A percentile compares a stretch with the other conserved stretches of the same genome.
These are phyloP conservation scores for Solanum pennellii DNA, from an alignment of 257 asterid species.

Conservation along the genomic window DNA sequence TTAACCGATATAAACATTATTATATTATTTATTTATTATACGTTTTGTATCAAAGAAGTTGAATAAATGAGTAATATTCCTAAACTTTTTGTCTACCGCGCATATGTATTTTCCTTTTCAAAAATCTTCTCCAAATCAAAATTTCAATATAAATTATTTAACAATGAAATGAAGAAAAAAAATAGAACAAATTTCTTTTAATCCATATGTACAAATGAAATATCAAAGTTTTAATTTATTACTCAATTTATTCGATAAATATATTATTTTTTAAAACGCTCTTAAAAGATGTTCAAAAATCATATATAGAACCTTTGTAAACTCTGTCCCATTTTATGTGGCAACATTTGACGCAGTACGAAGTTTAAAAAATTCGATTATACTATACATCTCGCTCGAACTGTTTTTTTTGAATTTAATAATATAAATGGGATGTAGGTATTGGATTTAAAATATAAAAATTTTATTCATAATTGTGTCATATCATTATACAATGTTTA, in stretches of 20 bases:
- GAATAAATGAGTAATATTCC: not conserved
- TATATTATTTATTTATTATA: not conserved
- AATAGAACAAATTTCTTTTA: no score
- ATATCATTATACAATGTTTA: no score
- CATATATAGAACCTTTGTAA: no score
- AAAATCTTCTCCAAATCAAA: not conserved
- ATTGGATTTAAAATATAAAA: not conserved
- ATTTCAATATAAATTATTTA: not conserved
- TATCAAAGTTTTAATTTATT: no score
- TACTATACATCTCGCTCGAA: accelerated
- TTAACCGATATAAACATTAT: slow-evolving; percentile 10
- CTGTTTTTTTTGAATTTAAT: no score
- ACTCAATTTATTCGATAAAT: not conserved
- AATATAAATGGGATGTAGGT: not conserved
- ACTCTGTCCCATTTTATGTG: accelerated
- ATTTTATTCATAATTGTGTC: not conserved
- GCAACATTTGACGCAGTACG: accelerated
- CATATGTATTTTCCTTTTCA: not conserved
- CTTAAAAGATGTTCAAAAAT: not conserved
- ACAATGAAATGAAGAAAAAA: not conserved
- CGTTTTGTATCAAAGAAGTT: not conserved
- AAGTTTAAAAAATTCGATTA: no score
- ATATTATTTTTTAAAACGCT: no score
- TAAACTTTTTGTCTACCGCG: not conserved
- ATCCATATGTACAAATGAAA: not conserved